phyloP scores from a whole-genome alignment of 306 rosid species.

The Lupinus albus region DNA sequence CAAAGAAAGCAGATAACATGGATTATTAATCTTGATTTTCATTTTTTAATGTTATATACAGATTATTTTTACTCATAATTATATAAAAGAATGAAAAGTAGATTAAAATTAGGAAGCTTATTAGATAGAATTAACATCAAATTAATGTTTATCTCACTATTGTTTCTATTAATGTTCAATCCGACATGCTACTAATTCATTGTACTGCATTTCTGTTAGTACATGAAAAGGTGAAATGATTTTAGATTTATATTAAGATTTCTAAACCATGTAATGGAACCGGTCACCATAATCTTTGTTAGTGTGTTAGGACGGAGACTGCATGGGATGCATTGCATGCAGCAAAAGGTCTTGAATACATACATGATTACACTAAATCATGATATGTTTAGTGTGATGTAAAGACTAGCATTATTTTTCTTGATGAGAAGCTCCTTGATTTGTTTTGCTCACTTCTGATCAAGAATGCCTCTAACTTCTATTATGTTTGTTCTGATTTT shows the following conservation, averaged over 20 bases:
- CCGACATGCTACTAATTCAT: too few relatives aligned
- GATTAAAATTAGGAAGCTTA: not conserved
- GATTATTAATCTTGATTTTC: not conserved
- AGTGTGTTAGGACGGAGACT: slow-evolving; percentile 69
- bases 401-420: slow-evolving; percentile 76
- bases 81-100: not conserved
- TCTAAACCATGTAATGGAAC: slow-evolving; percentile 32
- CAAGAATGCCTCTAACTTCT: not conserved
- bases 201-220: not conserved
- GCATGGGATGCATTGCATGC: slow-evolving; percentile 74
- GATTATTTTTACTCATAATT: not conserved
- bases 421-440: slow-evolving; percentile 49
- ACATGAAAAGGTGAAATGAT: not conserved
- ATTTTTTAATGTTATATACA: not conserved
- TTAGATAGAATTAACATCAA: not conserved
- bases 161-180: too few relatives aligned
- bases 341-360: slow-evolving; percentile 81
- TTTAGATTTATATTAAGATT: too few relatives aligned
- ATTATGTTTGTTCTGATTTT: too few relatives aligned
- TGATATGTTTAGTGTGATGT: slow-evolving; percentile 76
- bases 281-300: slow-evolving; percentile 68
- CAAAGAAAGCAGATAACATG: not conserved
- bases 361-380: slow-evolving; percentile 73
- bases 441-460: slow-evolving; percentile 18
- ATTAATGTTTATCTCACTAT: too few relatives aligned